Percentiles rank a stretch among this genome's conserved stretches.
Conservation (phyloP, 2,329 filamentous ascomycete species). For the Pestalotiopsis sp. region DNA sequence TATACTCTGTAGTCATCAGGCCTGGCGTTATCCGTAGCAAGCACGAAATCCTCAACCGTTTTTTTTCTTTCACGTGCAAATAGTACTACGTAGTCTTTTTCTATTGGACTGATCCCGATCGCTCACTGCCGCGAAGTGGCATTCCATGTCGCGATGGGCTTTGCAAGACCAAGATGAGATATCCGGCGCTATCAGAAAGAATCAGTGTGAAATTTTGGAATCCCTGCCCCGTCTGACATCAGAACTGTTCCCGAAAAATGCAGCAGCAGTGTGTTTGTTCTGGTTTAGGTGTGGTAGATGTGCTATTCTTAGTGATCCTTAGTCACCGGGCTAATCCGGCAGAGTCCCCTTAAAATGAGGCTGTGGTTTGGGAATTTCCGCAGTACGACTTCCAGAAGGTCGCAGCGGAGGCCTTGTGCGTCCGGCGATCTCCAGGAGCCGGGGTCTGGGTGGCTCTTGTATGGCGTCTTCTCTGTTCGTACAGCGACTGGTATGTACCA, state of each 20-base stretch:
- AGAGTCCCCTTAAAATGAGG: slow-evolving; percentile 8
- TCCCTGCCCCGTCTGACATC: slow-evolving; percentile 24
- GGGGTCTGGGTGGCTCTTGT: background rate
- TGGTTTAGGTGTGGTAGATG: slow-evolving; percentile 17
- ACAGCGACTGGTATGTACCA: background rate
- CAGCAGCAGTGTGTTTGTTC: slow-evolving; percentile 1
- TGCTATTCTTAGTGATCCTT: slow-evolving; percentile 19
- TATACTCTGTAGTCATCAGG: background rate
- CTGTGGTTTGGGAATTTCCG: slow-evolving; percentile 11
- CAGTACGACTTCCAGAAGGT: background rate
- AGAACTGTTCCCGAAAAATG: slow-evolving; percentile 19
- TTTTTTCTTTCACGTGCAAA: background rate
- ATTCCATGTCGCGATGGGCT: background rate
- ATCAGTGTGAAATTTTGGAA: background rate
- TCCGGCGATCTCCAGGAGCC: slow-evolving; percentile 5
- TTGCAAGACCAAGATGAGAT: background rate
- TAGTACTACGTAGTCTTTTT: background rate
- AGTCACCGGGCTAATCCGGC: background rate
- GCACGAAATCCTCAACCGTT: background rate
- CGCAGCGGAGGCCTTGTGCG: background rate
- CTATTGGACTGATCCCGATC: slow-evolving; percentile 1
- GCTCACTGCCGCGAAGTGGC: background rate
- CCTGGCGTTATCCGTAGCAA: background rate
- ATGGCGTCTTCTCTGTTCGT: background rate
- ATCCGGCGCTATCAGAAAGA: background rate